Evolutionary conservation across 2,329 filamentous ascomycete genomes (phyloP).

Genomic region (Sclerotinia sclerotiorum): DNA sequence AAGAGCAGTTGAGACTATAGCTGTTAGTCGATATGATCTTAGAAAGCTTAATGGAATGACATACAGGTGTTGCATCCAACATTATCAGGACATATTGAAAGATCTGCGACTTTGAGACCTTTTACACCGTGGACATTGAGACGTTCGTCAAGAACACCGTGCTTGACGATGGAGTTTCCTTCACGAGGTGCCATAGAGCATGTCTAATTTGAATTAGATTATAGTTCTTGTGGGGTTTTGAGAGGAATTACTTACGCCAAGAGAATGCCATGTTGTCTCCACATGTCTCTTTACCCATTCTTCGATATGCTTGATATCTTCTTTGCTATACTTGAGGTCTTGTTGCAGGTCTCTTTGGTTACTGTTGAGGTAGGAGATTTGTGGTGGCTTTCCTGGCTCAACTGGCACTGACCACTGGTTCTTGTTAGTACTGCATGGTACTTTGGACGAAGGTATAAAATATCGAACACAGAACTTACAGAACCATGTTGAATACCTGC

Average conservation of each 20-base stretch:
- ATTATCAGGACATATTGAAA: slow-evolving; percentile 41
- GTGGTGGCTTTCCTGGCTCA: slow-evolving; percentile 50
- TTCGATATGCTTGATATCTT: slow-evolving; percentile 52
- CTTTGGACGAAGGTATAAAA: neutral
- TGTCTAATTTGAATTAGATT: slow-evolving; percentile 43
- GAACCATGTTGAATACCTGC: slow-evolving; percentile 50
- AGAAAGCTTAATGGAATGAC: slow-evolving; percentile 26
- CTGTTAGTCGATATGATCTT: slow-evolving; percentile 37
- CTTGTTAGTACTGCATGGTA: neutral
- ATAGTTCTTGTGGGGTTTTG: neutral
- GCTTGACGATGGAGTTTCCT: slow-evolving; percentile 70
- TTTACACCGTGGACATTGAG: slow-evolving; percentile 45
- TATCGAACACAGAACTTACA: slow-evolving; percentile 15
- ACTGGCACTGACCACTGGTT: slow-evolving; percentile 61
- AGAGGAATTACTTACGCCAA: slow-evolving; percentile 42
- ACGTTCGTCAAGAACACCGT: slow-evolving; percentile 44
- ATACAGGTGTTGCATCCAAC: slow-evolving; percentile 48
- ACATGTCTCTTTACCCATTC: slow-evolving; percentile 62
- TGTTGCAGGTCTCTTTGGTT: slow-evolving; percentile 60
- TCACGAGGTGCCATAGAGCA: slow-evolving; percentile 45
- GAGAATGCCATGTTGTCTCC: slow-evolving; percentile 44
- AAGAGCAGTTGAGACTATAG: slow-evolving; percentile 57
- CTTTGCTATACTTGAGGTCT: slow-evolving; percentile 63
- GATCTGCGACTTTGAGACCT: slow-evolving; percentile 47
- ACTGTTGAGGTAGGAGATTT: slow-evolving; percentile 57